A percentile compares a stretch with the other conserved stretches of the same genome.
These are phyloP conservation scores for Lachancea fermentati DNA, from an alignment of 805 yeast genomes.

Conservation along the genomic window DNA sequence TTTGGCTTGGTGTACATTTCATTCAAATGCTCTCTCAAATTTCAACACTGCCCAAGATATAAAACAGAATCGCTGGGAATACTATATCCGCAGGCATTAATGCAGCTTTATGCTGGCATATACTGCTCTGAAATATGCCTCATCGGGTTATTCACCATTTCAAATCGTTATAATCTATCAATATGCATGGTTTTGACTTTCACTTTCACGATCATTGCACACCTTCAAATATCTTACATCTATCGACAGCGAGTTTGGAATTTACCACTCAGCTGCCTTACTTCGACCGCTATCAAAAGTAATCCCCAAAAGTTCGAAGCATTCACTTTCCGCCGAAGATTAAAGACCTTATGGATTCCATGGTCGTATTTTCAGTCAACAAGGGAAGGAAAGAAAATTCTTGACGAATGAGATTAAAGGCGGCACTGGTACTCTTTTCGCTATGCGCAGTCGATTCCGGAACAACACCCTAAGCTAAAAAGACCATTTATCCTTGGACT, in stretches of 20 bases:
- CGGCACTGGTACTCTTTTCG: no score
- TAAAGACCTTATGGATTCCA: no score
- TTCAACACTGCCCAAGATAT: constrained; percentile 47
- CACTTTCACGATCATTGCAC: constrained; percentile 50
- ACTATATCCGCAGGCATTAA: constrained; percentile 66
- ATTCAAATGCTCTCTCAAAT: constrained; percentile 62
- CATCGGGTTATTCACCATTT: constrained; percentile 67
- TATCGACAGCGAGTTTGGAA: no score
- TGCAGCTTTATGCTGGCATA: constrained; percentile 74
- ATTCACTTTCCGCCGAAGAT: no score
- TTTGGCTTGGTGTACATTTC: constrained; percentile 55
- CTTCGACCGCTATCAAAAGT: no score
- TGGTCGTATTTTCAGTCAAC: no score
- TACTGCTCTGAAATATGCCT: constrained; percentile 76
- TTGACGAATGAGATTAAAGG: no score
- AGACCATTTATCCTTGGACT: no score
- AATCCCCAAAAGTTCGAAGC: no score
- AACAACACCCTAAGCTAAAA: no score
- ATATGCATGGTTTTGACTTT: constrained; percentile 46
- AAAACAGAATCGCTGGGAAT: constrained; percentile 63
- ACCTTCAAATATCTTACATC: constrained; percentile 44
- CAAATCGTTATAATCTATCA: constrained; percentile 42
- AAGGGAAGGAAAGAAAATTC: no score
- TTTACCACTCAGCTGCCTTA: constrained; percentile 34
- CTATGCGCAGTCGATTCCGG: no score